Base-by-base conservation (phyloP, 176 grass and related monocot species). In the Oryza australiensis region DNA sequence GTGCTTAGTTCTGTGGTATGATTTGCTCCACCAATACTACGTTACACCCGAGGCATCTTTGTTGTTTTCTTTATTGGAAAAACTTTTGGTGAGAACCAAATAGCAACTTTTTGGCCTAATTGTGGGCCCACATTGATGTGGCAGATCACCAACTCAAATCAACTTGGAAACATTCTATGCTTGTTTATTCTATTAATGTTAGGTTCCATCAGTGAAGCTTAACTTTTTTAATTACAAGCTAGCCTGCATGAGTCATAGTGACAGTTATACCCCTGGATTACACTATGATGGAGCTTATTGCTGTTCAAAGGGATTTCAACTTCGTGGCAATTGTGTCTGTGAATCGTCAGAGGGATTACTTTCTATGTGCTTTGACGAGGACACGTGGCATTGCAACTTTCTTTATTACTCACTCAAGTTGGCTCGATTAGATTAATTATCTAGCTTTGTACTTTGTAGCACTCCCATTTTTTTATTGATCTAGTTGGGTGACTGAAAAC, bases 101-200 rank as follows among this genome's bases (percentile, higher is more conserved):
- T 62, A 26, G 62, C 32, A 75, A 87, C 87, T 90, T 90, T 90
- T 87, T 34, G 85, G 55, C 82, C 89, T 82, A 91, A 84, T 64
- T 76, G 78, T 62, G 80, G 81, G 45, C 76, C 86, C 88, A 83
- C 78, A 59, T 67, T 82, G 83, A 86, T 84, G 86, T 82, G 74
- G 83, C 78, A 57, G 86, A 83, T 83, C 85, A 71, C 78, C 79
- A 68, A 82, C 82, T 76, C 79, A 43, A 75, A 85, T 75, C 83
- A 83, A 64, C 42, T 88, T 84, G 85, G 73, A 88, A 88, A 88
- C 89, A 88, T 79, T 88, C 82, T 68, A 79, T 85, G 73, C 78
- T 75, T 85, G 18, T 68, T 85, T 85, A 82, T 68, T 73, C 27
- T 80, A 80, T 49, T 72, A 63, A 37, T 73, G 34, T 35, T 64